Base-by-base conservation (phyloP, 208 protist species). In the Leishmania mexicana region DNA sequence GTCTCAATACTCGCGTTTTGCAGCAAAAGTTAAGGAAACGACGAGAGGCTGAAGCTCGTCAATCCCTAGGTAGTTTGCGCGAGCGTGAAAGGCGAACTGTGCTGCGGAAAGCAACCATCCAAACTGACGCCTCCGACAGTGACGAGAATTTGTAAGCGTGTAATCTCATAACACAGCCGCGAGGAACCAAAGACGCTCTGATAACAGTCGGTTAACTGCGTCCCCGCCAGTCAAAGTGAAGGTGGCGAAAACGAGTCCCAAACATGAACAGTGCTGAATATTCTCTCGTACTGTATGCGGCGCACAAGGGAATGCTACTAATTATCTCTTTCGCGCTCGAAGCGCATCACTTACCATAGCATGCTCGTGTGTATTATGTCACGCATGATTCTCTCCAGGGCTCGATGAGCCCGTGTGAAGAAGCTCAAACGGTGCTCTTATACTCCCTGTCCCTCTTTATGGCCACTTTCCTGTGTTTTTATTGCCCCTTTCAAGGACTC, bases 61-160 rank as follows among this genome's bases (percentile, higher is more conserved):
- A 93, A 31, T 84, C 74, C 31, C n/a, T 95, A 42, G 65, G 77
- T 40, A 75, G 78, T 75, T 53, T 95, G 62, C 85, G 88, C 28
- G 91, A 95, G 72, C 87, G 91, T 19, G 91, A 95, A 60, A 83
- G 91, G 31, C 84, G 91, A 45, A 91, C 91, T 35, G 85, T 85
- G 1, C 62, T 93, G 8, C 82, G 91, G 28, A 90, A 88, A 81
- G 72, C 57, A 8, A 62, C 62, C 10, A 77, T 54, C 1, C 60
- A 60, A 67, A 79, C 64, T 10, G 78, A 83, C 0, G 31, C 5
- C 10, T 85, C 81, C 1, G 81, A 85, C 49, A 79, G 77, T 60
- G 81, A 81, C 28, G 81, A 81, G 49, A 85, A 62, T 28, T 45
- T 85, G 45, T 84, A 80, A 80, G 7, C 47, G 81, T 21, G 19